These are phyloP conservation scores for Metschnikowia drakensbergensis DNA, from an alignment of 805 yeast genomes.

Conservation along the genomic window DNA sequence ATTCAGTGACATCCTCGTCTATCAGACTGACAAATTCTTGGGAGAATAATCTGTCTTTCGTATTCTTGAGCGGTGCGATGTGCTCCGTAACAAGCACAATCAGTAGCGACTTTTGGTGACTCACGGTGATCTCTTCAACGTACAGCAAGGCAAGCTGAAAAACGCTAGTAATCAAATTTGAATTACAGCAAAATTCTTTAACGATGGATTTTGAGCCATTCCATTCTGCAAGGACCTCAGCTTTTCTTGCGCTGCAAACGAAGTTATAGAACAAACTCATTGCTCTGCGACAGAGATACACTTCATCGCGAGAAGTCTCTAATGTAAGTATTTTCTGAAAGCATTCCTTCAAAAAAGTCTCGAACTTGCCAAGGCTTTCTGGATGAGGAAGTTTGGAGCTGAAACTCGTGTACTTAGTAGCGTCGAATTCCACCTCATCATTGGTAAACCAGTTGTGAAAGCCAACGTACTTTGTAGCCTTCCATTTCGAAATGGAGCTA, in stretches of 20 bases:
- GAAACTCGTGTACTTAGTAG: not conserved
- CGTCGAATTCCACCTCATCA: conserved; percentile 8
- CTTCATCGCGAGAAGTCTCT: not conserved
- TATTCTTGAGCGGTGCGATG: not conserved
- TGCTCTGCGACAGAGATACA: conserved; percentile 1
- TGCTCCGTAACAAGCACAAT: not conserved
- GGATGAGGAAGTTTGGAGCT: not conserved
- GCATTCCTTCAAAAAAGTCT: not conserved
- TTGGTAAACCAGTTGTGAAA: conserved; percentile 32
- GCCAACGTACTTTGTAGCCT: conserved; percentile 26
- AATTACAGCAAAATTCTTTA: not conserved
- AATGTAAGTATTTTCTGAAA: not conserved
- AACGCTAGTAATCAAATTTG: not conserved
- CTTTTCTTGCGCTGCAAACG: conserved; percentile 22
- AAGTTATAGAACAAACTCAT: conserved; percentile 26
- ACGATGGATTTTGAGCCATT: conserved; percentile 5
- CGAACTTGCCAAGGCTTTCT: not conserved
- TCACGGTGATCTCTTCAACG: not conserved
- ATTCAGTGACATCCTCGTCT: conserved; percentile 14
- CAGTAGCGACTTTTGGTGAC: not conserved
- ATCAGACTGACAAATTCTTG: conserved; percentile 16
- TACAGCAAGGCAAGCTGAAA: not conserved
- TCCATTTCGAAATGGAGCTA: conserved; percentile 23
- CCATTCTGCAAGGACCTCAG: conserved; percentile 18
- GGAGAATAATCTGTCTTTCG: conserved; percentile 16